Evolutionary conservation across 2,329 filamentous ascomycete species (phyloP).

Genomic region (Verticillium nonalfalfae): DNA sequence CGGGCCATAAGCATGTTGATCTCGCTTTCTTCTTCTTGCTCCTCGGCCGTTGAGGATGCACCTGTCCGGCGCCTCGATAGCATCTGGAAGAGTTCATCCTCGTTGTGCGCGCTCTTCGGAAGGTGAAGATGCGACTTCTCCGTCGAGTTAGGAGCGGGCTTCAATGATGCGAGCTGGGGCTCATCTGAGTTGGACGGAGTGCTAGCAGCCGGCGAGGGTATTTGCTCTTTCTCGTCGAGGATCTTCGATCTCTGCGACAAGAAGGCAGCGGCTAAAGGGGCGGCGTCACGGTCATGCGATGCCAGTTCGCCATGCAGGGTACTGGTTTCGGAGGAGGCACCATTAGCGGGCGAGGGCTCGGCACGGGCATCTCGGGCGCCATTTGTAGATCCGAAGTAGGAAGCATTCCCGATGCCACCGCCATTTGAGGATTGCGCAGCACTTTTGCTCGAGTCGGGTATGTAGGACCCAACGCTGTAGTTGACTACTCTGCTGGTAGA

Average conservation of each 20-base stretch:
- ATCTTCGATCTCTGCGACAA: background rate
- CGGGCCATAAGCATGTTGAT: slow-evolving; percentile 59
- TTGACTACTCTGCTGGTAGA: background rate
- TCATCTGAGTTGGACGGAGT: background rate
- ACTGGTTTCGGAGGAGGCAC: background rate
- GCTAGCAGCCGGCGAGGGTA: background rate
- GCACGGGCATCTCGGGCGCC: background rate
- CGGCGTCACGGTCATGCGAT: background rate
- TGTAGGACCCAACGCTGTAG: slow-evolving; percentile 4
- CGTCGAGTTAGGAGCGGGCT: slow-evolving; percentile 11
- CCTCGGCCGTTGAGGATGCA: slow-evolving; percentile 29
- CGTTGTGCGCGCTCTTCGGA: slow-evolving; percentile 24
- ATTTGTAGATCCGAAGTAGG: slow-evolving; percentile 3
- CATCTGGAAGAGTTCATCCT: slow-evolving; percentile 45
- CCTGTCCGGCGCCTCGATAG: slow-evolving; percentile 42
- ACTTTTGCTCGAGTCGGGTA: background rate
- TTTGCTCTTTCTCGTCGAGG: background rate
- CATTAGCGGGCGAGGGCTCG: background rate
- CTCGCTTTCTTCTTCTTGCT: slow-evolving; percentile 34
- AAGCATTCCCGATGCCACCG: background rate
- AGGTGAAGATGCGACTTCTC: slow-evolving; percentile 15
- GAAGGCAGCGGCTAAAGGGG: background rate
- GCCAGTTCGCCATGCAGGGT: background rate
- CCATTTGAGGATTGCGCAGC: background rate
- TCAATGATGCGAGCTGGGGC: slow-evolving; percentile 16